These are phyloP conservation scores for Ceratobasidium sp. DNA, from an alignment of 1,284 basidiomycete species.

Conservation along the genomic window DNA sequence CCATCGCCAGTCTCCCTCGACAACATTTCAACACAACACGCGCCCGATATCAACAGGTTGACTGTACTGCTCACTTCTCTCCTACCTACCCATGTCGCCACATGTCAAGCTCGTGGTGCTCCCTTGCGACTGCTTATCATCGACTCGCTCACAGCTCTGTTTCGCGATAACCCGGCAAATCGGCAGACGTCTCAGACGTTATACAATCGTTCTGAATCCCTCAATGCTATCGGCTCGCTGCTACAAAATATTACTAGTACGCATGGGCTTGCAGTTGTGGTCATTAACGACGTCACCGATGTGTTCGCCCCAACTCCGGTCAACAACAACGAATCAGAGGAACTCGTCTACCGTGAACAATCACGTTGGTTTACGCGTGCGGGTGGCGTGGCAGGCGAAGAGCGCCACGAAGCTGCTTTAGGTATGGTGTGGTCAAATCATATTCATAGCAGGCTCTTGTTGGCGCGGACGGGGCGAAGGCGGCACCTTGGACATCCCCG, in stretches of 20 bases:
- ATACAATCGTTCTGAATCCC: conserved; percentile 75
- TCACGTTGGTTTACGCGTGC: conserved; percentile 80
- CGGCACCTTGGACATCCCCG: conserved; percentile 64
- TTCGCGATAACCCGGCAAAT: conserved; percentile 70
- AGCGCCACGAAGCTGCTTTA: conserved; percentile 81
- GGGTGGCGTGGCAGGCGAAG: conserved; percentile 68
- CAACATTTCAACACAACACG: conserved; percentile 71
- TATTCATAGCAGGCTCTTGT: conserved; percentile 84
- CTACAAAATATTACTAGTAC: conserved; percentile 77
- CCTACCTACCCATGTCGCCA: conserved; percentile 73
- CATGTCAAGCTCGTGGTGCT: conserved; percentile 58
- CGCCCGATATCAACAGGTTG: conserved; percentile 67
- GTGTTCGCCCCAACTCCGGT: conserved; percentile 61
- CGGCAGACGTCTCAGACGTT: conserved; percentile 67
- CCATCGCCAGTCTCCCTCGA: conserved; percentile 64
- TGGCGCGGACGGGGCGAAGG: conserved; percentile 80
- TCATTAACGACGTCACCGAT: conserved; percentile 90
- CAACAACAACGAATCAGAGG: conserved; percentile 55
- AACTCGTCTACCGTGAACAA: conserved; percentile 77
- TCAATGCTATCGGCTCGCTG: conserved; percentile 74
- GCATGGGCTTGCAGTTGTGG: conserved; percentile 78
- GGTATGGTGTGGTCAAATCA: conserved; percentile 94
- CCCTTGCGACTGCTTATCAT: conserved; percentile 81
- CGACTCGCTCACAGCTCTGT: conserved; percentile 85
- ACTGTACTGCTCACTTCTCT: conserved; percentile 75